These are phyloP conservation scores for Iris pallida DNA, from an alignment of 116 monocot species.

Conservation along the genomic window DNA sequence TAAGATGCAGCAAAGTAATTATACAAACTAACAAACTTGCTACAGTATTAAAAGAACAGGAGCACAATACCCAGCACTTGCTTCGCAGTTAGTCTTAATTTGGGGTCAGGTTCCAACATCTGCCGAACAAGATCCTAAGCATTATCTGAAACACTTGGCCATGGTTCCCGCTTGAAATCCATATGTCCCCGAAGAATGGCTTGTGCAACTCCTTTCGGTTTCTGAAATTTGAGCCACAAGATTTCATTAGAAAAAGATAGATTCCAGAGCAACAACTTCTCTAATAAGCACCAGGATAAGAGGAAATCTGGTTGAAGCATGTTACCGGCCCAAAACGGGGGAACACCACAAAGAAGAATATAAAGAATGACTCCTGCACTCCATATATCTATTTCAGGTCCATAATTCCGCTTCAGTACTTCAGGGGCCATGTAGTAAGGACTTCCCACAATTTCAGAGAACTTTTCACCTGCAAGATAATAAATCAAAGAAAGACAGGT, in stretches of 20 bases:
- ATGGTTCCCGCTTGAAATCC: slow-evolving; percentile 68
- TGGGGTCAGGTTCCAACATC: slow-evolving; percentile 65
- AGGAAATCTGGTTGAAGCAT: not conserved
- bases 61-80: slow-evolving; percentile 55
- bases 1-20: not conserved
- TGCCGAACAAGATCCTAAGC: slow-evolving; percentile 54
- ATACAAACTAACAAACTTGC: not conserved
- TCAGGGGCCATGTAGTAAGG: slow-evolving; percentile 22
- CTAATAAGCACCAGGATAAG: not conserved
- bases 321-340: slow-evolving; percentile 17
- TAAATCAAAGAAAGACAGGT: not conserved
- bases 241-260: not conserved
- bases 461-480: slow-evolving; percentile 10
- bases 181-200: slow-evolving; percentile 52
- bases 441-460: slow-evolving; percentile 20
- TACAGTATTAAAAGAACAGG: not conserved
- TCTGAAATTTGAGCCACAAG: slow-evolving; percentile 28
- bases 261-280: not conserved
- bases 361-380: slow-evolving; percentile 18
- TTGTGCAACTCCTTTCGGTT: slow-evolving; percentile 74
- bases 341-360: slow-evolving; percentile 19
- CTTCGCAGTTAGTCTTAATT: slow-evolving; percentile 53
- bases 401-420: slow-evolving; percentile 17
- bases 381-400: slow-evolving; percentile 19
- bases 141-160: slow-evolving; percentile 66